These are phyloP conservation scores for Corylus americana DNA, from an alignment of 306 rosid species.

Conservation along the genomic window DNA sequence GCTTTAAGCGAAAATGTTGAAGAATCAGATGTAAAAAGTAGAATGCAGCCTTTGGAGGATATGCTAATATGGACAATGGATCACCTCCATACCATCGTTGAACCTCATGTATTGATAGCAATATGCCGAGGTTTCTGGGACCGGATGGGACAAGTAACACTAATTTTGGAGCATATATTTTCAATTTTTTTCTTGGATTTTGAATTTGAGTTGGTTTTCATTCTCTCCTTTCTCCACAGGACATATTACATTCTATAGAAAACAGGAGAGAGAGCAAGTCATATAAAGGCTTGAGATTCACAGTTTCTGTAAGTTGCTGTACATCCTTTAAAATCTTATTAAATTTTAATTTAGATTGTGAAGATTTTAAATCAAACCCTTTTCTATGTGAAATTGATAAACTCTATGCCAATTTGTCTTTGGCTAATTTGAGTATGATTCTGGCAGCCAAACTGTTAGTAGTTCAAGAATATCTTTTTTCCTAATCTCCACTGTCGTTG, in stretches of 20 bases:
- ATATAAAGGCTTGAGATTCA: slow-evolving; percentile 30
- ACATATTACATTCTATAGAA: slow-evolving; percentile 28
- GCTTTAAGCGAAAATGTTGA: slow-evolving; percentile 15
- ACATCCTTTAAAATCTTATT: background rate
- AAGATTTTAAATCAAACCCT: background rate
- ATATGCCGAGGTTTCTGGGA: slow-evolving; percentile 37
- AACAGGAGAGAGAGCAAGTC: slow-evolving; percentile 24
- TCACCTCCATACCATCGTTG: slow-evolving; percentile 28
- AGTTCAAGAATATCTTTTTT: background rate
- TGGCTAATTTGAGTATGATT: background rate
- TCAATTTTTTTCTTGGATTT: background rate
- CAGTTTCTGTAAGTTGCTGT: slow-evolving; percentile 34
- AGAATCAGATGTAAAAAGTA: slow-evolving; percentile 22
- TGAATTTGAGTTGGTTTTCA: background rate
- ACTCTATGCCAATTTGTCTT: background rate
- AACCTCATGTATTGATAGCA: slow-evolving; percentile 31
- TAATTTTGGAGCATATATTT: background rate
- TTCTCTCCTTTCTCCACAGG: slow-evolving; percentile 16
- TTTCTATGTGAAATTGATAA: background rate
- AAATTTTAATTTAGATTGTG: background rate
- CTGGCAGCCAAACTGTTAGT: background rate
- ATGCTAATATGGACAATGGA: slow-evolving; percentile 20
- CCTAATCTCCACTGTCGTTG: background rate
- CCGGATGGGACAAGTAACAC: slow-evolving; percentile 35
- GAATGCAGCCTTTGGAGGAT: slow-evolving; percentile 36